Evolutionary conservation across 2,329 filamentous ascomycete species (phyloP), one percentile per base, ranked within the genome.

Genomic region (Rosellinia necatrix): DNA sequence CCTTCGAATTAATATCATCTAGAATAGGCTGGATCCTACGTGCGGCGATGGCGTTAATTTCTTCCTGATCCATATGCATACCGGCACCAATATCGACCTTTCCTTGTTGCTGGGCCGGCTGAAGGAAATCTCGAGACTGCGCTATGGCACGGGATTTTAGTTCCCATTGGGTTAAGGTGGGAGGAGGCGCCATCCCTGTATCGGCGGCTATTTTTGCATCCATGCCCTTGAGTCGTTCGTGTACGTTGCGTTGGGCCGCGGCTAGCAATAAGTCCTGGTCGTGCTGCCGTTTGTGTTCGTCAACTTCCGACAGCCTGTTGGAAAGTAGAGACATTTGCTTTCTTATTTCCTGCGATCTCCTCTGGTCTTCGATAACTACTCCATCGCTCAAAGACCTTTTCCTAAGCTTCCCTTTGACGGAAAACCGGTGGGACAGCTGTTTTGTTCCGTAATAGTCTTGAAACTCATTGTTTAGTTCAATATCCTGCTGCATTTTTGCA

Each of bases 211-310:
- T 83, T 66, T 86, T 87, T 70, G 92, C 85, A 58, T 97, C 93
- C 79, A 97, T 92, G 35, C 82, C 83, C 58, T 89, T 85, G 63
- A 97, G 82, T 37, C 84, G 85, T 17, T 86, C 86, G 62, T 87
- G 85, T n/a, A 97, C 93, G 63, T 96, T 96, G 40, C 89, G 86
- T 68, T 92, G 89, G 1, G 93, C 93, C 3, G 86, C 86, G 8
- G 88, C 88, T 61, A 96, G 78, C 1, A 97, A 76, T 1, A 82
- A 79, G 51, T 89, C 88, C 10, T 91, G 87, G 64, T 96, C 92
- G 38, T 83, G 81, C 56, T 87, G 80, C 37, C 89, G 83, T 73
- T 93, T 93, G 66, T 87, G 84, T 51, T 82, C 80, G 65, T 94
- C 90, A 1, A 91, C 83, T 60, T 87, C 79, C 2, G 83, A 82